These are phyloP conservation scores for Spathaspora gorwiae DNA, from an alignment of 805 yeast species.

Conservation along the genomic window DNA sequence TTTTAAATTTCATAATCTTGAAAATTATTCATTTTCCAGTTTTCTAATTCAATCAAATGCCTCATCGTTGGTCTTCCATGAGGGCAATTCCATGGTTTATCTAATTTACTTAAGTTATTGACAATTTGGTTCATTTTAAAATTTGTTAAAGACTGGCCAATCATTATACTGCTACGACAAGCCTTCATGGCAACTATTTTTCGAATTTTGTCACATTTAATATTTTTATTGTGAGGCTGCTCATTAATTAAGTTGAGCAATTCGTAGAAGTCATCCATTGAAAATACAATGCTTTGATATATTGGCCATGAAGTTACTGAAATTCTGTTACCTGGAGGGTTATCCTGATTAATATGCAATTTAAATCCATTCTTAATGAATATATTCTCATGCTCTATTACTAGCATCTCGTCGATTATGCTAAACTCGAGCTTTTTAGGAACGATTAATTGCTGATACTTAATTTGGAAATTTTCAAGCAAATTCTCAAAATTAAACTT, in stretches of 20 bases:
- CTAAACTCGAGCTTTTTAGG: conserved; percentile 61
- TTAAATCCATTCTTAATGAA: conserved; percentile 78
- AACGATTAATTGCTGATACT: conserved; percentile 62
- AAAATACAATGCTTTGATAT: conserved; percentile 67
- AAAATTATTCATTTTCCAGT: conserved; percentile 8
- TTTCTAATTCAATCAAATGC: conserved; percentile 62
- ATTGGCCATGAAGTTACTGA: conserved; percentile 62
- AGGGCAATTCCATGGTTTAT: conserved; percentile 96
- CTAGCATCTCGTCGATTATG: conserved; percentile 71
- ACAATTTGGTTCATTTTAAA: conserved; percentile 69
- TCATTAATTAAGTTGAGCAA: conserved; percentile 53
- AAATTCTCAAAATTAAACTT: conserved; percentile 79
- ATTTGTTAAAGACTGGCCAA: conserved; percentile 64
- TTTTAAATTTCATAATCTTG: conserved; percentile 13
- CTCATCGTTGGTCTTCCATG: conserved; percentile 98
- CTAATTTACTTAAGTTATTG: conserved; percentile 59
- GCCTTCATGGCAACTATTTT: conserved; percentile 93
- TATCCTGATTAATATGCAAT: conserved; percentile 45
- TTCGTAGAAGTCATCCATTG: conserved; percentile 68
- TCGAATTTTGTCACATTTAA: conserved; percentile 74
- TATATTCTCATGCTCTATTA: conserved; percentile 52
- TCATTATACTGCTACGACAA: conserved; percentile 90
- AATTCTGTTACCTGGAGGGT: conserved; percentile 54
- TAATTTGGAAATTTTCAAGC: conserved; percentile 48
- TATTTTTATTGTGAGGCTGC: conserved; percentile 11